Conservation (phyloP, 805 yeast genomes). For the Saccharomycopsis javanensis region DNA sequence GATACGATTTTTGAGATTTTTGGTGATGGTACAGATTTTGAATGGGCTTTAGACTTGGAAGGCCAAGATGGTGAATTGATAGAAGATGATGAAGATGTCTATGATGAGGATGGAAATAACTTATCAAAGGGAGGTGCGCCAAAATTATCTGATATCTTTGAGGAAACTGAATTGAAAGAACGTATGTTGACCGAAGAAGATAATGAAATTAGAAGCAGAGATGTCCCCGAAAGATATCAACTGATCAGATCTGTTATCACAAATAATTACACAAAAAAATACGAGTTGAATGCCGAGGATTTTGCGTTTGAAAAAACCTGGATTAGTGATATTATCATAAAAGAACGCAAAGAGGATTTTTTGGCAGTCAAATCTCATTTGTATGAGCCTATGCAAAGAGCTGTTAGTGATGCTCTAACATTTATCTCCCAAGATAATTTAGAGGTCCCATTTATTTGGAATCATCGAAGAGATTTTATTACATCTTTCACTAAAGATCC, state of each 20-base stretch:
- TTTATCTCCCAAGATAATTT: constrained; percentile 66
- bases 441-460: constrained; percentile 94
- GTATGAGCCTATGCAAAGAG: constrained; percentile 47
- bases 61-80: constrained; percentile 39
- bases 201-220: constrained; percentile 75
- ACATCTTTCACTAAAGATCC: constrained; percentile 44
- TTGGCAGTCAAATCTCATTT: constrained; percentile 24
- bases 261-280: constrained; percentile 30
- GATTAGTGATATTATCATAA: constrained; percentile 57
- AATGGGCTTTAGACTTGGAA: constrained; percentile 95
- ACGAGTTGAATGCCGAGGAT: constrained; percentile 54
- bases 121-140: constrained; percentile 20
- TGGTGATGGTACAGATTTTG: constrained; percentile 95
- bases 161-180: constrained; percentile 84
- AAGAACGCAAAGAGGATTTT: constrained; percentile 40
- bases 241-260: constrained; percentile 48
- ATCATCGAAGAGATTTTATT: constrained; percentile 86
- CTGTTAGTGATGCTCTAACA: constrained; percentile 63
- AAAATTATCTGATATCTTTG: constrained; percentile 76
- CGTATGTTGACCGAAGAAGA: constrained; percentile 89
- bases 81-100: constrained; percentile 30
- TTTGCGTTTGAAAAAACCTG: constrained; percentile 66
- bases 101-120: constrained; percentile 30
- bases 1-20: constrained; percentile 91
- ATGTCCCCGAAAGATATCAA: constrained; percentile 90